These are phyloP conservation scores for Psophocarpus tetragonolobus DNA, from an alignment of 306 rosid species.

Conservation along the genomic window DNA sequence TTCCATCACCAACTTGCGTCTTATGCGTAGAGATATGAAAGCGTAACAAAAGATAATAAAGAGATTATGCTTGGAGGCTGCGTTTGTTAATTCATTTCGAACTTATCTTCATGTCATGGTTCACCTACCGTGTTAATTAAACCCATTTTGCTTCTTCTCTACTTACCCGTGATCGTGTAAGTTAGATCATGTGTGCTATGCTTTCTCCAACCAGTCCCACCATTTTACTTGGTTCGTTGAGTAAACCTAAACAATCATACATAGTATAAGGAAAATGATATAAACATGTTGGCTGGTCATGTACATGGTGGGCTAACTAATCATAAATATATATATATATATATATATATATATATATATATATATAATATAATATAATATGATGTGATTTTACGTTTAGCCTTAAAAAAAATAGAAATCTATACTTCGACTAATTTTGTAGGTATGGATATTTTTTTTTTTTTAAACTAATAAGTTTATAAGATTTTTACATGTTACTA, in stretches of 20 bases:
- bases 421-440: no score
- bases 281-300: not conserved
- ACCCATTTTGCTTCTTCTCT: slow-evolving; percentile 28
- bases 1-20: slow-evolving; percentile 50
- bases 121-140: slow-evolving; percentile 38
- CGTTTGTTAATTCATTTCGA: not conserved
- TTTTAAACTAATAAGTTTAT: no score
- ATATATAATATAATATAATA: no score
- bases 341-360: no score
- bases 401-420: no score
- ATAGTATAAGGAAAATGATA: not conserved
- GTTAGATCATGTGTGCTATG: slow-evolving; percentile 30
- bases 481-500: no score
- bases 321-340: not conserved
- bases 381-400: slow-evolving; percentile 1
- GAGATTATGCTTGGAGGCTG: not conserved
- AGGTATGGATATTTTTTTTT: no score
- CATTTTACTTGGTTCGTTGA: slow-evolving; percentile 24
- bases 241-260: not conserved
- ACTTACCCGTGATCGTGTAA: slow-evolving; percentile 42
- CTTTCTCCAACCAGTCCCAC: slow-evolving; percentile 33
- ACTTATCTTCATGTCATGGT: slow-evolving; percentile 21
- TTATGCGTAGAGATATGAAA: slow-evolving; percentile 51
- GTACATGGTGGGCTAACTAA: not conserved
- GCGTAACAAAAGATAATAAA: slow-evolving; percentile 13